Conservation (phyloP, 2,329 filamentous ascomycete genomes). For the Juglanconis sp. region DNA sequence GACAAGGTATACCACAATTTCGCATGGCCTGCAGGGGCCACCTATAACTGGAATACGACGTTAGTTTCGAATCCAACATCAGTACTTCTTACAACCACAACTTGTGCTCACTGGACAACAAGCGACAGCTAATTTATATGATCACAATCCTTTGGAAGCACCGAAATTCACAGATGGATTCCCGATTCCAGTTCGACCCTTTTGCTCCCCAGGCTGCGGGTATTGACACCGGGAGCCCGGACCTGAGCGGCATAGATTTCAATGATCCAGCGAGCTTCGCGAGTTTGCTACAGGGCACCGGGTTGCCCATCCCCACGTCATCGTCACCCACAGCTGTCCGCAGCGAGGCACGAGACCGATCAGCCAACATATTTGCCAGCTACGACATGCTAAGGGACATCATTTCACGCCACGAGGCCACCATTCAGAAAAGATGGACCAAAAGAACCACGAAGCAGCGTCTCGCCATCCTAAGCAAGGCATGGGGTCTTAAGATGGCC, state of each 20-base stretch:
- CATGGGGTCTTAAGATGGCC: conserved; percentile 51
- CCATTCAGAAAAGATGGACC: conserved; percentile 50
- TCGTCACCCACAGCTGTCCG: background rate
- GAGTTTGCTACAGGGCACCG: background rate
- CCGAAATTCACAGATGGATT: too few relatives aligned
- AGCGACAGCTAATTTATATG: too few relatives aligned
- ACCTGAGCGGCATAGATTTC: background rate
- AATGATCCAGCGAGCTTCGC: background rate
- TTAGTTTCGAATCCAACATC: too few relatives aligned
- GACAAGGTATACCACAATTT: too few relatives aligned
- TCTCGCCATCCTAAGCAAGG: conserved; percentile 41
- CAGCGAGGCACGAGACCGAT: background rate
- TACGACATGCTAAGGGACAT: background rate
- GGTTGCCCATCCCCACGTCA: background rate
- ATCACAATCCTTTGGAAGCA: too few relatives aligned
- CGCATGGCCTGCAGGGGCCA: too few relatives aligned
- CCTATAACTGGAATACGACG: too few relatives aligned
- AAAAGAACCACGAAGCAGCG: conserved; percentile 50
- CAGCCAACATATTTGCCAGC: background rate
- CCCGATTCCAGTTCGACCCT: background rate
- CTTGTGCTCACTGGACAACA: too few relatives aligned
- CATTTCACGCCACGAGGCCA: conserved; percentile 47
- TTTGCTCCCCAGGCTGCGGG: background rate
- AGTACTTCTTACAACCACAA: too few relatives aligned
- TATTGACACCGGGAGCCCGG: background rate